These are phyloP conservation scores for Fusarium coicis DNA, from an alignment of 2,329 filamentous ascomycete species.

Conservation along the genomic window DNA sequence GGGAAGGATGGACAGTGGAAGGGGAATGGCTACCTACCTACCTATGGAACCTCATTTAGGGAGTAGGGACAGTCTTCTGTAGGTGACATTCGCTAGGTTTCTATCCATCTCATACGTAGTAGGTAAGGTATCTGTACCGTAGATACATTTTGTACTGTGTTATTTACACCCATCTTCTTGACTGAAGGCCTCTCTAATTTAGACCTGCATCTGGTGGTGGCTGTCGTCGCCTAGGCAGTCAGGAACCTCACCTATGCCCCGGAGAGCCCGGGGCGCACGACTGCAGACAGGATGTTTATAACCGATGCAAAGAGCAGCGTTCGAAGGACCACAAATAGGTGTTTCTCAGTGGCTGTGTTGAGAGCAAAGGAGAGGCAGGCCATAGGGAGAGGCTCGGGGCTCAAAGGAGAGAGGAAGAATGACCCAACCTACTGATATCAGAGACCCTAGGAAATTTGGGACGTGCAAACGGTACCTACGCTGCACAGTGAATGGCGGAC, in stretches of 20 bases:
- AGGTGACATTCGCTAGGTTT: neutral
- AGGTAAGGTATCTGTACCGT: neutral
- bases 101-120: neutral
- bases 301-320: neutral
- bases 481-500: neutral
- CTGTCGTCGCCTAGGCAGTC: conserved; percentile 15
- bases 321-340: neutral
- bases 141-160: conserved; percentile 14
- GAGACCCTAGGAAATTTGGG: neutral
- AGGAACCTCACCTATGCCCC: conserved; percentile 4
- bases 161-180: neutral
- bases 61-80: neutral
- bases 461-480: neutral
- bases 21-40: conserved; percentile 7
- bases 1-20: conserved; percentile 18
- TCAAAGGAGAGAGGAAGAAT: neutral
- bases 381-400: neutral
- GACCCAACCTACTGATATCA: conserved; percentile 5
- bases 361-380: neutral
- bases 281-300: conserved; percentile 1
- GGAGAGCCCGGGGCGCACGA: conserved; percentile 23
- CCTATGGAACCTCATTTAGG: conserved; percentile 11
- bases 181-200: neutral
- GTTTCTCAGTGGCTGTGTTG: conserved; percentile 24
- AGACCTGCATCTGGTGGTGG: conserved; percentile 26